These are phyloP conservation scores for Selaginella moellendorffii DNA, from an alignment of 75 land plant genomes.

Conservation along the genomic window DNA sequence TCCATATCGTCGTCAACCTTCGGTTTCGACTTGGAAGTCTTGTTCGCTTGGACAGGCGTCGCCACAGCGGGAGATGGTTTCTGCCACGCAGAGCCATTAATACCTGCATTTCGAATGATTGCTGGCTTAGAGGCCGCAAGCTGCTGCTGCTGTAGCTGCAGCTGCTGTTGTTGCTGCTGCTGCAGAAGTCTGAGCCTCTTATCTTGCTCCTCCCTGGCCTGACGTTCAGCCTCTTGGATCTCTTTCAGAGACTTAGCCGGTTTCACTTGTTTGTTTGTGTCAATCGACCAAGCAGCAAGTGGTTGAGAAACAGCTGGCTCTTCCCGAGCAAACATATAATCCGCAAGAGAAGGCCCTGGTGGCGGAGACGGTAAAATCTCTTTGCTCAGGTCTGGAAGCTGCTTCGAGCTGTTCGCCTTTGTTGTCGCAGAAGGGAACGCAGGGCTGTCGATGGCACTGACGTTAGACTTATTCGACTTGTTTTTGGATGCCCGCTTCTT, in stretches of 20 bases:
- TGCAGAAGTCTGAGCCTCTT: constrained; percentile 5
- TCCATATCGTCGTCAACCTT: constrained; percentile 36
- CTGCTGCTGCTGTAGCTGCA: constrained; percentile 1
- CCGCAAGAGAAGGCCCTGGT: constrained; percentile 79
- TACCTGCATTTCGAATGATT: constrained; percentile 15
- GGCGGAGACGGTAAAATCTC: constrained; percentile 63
- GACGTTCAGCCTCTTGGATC: constrained; percentile 39
- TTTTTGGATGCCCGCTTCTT: constrained; percentile 68
- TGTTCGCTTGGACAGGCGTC: neutral
- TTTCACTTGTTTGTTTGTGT: constrained; percentile 35
- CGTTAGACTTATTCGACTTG: constrained; percentile 21
- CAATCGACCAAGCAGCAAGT: constrained; percentile 70
- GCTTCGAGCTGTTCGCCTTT: no score
- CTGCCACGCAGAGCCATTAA: constrained; percentile 33
- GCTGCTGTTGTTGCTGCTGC: constrained; percentile 18
- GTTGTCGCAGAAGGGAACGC: neutral
- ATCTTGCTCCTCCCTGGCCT: constrained; percentile 46
- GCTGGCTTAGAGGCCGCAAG: constrained; percentile 2
- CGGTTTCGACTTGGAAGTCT: constrained; percentile 21
- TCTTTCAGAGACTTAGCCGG: constrained; percentile 62
- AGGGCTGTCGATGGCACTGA: neutral
- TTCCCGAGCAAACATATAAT: constrained; percentile 62
- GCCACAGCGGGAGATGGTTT: constrained; percentile 10
- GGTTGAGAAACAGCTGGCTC: constrained; percentile 30
- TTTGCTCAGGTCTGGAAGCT: constrained; percentile 16